phyloP scores from a whole-genome alignment of 768 basidiomycete genomes.

The Trametes coccinea region DNA sequence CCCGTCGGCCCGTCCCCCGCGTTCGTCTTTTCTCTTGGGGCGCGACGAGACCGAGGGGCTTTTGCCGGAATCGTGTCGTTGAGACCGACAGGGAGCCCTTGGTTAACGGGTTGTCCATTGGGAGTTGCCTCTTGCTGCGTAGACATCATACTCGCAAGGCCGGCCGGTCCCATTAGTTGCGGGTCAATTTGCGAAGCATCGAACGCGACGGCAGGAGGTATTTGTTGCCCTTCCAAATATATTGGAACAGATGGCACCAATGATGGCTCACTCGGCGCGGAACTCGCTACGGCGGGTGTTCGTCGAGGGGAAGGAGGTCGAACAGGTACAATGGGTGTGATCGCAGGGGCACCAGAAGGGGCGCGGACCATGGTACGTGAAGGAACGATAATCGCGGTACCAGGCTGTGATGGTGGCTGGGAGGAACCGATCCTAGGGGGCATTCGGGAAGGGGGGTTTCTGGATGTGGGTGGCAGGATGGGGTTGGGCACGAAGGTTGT shows the following conservation, averaged over 20 bases:
- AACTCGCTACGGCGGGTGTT: background rate
- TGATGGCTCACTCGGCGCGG: background rate
- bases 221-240: background rate
- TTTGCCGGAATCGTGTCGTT: background rate
- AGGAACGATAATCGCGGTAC: background rate
- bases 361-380: background rate
- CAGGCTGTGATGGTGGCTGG: background rate
- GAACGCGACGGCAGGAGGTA: background rate
- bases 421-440: slow-evolving; percentile 14
- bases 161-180: slow-evolving; percentile 11
- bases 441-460: background rate
- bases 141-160: background rate
- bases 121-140: background rate
- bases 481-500: background rate
- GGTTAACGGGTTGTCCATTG: background rate
- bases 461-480: background rate
- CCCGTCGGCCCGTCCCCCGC: background rate
- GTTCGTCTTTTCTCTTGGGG: background rate
- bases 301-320: background rate
- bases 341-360: background rate
- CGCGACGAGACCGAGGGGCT: background rate
- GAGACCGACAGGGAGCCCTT: background rate
- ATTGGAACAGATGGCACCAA: background rate
- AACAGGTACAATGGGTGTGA: background rate
- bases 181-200: slow-evolving; percentile 23